Evolutionary conservation across 2,329 filamentous ascomycete genomes (phyloP).

Genomic region (Claviceps arundinis): DNA sequence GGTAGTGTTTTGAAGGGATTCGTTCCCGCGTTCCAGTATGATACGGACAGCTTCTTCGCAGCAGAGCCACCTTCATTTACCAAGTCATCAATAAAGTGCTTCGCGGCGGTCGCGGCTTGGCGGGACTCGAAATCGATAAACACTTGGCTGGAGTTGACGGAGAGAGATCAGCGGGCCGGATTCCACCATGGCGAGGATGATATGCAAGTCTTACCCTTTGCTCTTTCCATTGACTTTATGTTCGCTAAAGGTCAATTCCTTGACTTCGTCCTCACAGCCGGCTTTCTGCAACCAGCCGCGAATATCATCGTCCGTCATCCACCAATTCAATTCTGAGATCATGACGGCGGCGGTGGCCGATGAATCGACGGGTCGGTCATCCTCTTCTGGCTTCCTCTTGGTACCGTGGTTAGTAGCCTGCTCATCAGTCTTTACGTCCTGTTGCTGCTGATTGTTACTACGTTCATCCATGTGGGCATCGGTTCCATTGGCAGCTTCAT

Average conservation of each 20-base stretch:
- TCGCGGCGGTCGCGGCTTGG: constrained; percentile 74
- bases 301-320: constrained; percentile 91
- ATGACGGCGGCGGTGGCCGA: constrained; percentile 59
- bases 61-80: constrained; percentile 35
- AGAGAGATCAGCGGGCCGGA: not conserved
- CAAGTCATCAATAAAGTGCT: constrained; percentile 63
- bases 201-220: constrained; percentile 62
- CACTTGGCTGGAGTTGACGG: constrained; percentile 40
- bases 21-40: constrained; percentile 60
- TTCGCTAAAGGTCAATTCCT: constrained; percentile 92
- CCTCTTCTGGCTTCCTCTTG: constrained; percentile 48
- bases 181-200: not conserved
- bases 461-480: constrained; percentile 21
- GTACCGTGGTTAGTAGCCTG: constrained; percentile 29
- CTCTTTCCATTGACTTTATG: constrained; percentile 99
- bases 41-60: constrained; percentile 57
- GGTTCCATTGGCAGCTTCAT: constrained; percentile 25
- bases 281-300: constrained; percentile 73
- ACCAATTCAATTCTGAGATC: constrained; percentile 88
- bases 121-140: constrained; percentile 76
- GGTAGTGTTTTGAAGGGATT: constrained; percentile 89
- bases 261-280: constrained; percentile 71
- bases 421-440: constrained; percentile 15
- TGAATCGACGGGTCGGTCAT: constrained; percentile 45
- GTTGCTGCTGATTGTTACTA: constrained; percentile 10